These are phyloP conservation scores for Blepharisma japonicum DNA, from an alignment of 73 alveolate genomes.

Conservation along the genomic window DNA sequence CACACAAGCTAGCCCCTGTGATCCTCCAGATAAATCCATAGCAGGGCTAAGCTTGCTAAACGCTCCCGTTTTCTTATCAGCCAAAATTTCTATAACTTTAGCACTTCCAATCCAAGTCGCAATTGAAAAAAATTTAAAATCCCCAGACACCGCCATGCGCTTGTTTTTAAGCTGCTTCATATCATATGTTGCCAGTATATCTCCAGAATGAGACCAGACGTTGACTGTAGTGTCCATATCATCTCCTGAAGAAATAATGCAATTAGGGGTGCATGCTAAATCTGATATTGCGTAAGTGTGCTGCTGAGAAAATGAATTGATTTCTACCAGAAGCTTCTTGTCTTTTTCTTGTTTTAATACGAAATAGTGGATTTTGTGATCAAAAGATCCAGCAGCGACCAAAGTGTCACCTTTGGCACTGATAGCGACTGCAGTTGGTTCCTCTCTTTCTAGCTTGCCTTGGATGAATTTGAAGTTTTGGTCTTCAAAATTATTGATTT, in stretches of 20 bases:
- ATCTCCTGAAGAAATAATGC: conserved; percentile 7
- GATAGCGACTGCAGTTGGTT: conserved; percentile 2
- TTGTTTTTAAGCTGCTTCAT: conserved; percentile 17
- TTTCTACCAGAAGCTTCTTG: background rate
- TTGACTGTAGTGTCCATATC: background rate
- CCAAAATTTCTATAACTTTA: background rate
- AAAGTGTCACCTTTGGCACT: background rate
- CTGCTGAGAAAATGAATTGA: background rate
- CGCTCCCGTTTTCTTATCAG: background rate
- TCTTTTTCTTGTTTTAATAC: background rate
- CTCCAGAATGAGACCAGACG: conserved; percentile 25
- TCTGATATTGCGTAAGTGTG: background rate
- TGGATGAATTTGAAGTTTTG: background rate
- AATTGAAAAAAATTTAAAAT: background rate
- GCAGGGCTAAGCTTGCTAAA: background rate
- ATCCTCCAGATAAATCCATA: background rate
- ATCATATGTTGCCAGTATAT: background rate
- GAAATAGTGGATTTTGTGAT: conserved; percentile 17
- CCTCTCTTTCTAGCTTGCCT: background rate
- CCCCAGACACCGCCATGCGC: background rate
- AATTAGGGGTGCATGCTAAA: background rate
- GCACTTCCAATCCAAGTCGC: conserved; percentile 27
- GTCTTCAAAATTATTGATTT: background rate
- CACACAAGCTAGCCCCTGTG: background rate
- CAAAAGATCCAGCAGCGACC: background rate